These are phyloP conservation scores for Berkeleyomyces basicola DNA, from an alignment of 2,329 filamentous ascomycete genomes.

Conservation along the genomic window DNA sequence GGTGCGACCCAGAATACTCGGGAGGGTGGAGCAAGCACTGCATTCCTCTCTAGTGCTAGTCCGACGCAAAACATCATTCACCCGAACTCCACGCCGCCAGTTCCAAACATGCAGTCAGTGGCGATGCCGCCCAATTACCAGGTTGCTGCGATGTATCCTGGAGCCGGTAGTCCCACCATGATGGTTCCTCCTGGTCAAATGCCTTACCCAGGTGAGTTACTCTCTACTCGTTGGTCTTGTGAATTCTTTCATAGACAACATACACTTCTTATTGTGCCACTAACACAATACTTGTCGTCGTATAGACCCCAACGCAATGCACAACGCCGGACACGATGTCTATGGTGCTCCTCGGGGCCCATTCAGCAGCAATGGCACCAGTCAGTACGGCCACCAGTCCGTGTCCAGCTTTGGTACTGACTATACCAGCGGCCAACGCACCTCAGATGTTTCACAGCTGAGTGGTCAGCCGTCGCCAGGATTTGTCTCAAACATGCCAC, in stretches of 20 bases:
- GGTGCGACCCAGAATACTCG: too few relatives aligned
- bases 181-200: neutral
- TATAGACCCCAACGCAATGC: neutral
- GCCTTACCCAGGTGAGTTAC: neutral
- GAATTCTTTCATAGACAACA: neutral
- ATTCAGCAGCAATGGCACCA: neutral
- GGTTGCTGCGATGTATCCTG: neutral
- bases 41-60: neutral
- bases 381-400: neutral
- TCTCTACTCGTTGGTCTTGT: neutral
- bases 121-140: neutral
- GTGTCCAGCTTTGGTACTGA: neutral
- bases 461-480: slow-evolving; percentile 1
- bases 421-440: neutral
- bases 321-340: neutral
- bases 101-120: neutral
- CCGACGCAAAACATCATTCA: neutral
- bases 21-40: neutral
- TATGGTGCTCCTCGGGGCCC: neutral
- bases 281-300: neutral
- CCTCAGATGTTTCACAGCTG: neutral
- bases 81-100: neutral
- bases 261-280: neutral
- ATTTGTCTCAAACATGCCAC: neutral
- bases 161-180: neutral